phyloP scores from a whole-genome alignment of 2,329 filamentous ascomycete species.

The Alternaria alternata region DNA sequence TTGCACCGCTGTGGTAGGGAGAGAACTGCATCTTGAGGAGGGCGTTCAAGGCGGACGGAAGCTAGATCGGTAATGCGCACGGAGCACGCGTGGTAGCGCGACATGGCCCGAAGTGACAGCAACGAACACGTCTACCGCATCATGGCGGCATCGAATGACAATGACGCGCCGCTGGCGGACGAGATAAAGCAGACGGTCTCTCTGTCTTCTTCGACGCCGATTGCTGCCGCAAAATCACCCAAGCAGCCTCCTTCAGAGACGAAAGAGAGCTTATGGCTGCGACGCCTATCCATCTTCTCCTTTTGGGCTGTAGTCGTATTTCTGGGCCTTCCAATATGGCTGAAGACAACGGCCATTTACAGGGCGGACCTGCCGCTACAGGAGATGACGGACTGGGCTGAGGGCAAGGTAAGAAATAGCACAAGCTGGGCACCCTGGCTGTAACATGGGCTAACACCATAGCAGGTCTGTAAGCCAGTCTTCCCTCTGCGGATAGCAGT shows the following conservation, averaged over 20 bases:
- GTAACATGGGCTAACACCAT: conserved; percentile 12
- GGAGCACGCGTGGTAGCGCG: conserved; percentile 14
- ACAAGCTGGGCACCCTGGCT: neutral
- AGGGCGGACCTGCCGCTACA: conserved; percentile 82
- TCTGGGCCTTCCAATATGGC: conserved; percentile 93
- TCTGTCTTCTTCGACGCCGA: neutral
- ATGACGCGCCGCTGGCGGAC: conserved; percentile 32
- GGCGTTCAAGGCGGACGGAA: neutral
- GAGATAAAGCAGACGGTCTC: conserved; percentile 11
- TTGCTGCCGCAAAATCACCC: conserved; percentile 10
- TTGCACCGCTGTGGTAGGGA: too few relatives aligned
- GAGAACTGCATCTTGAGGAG: too few relatives aligned
- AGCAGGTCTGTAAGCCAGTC: conserved; percentile 82
- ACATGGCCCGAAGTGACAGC: conserved; percentile 22
- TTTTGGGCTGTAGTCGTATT: conserved; percentile 90
- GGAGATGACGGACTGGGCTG: conserved; percentile 90
- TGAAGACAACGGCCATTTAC: conserved; percentile 92
- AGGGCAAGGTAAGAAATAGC: conserved; percentile 73
- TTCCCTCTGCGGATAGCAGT: conserved; percentile 87
- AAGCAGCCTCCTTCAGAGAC: conserved; percentile 77
- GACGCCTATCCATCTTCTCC: conserved; percentile 79
- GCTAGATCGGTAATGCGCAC: conserved; percentile 13
- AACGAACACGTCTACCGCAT: conserved; percentile 30
- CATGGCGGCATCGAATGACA: conserved; percentile 35
- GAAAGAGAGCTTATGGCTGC: conserved; percentile 70